Conservation (phyloP, 768 basidiomycete genomes). For the Naganishia randhawae region DNA sequence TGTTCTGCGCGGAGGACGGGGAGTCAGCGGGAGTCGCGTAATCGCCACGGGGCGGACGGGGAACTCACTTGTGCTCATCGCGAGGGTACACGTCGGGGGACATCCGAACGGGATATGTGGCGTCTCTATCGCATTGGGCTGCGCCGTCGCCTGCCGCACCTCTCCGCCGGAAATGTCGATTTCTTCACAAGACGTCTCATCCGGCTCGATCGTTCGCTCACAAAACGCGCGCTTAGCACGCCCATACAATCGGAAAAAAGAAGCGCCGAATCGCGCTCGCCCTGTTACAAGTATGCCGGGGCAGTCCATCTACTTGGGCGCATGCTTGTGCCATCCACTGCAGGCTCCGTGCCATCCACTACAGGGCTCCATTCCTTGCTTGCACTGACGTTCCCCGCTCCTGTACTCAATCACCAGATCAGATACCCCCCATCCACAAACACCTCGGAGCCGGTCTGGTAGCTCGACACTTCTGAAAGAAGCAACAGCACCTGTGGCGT, state of each 20-base stretch:
- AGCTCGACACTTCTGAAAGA: conserved; percentile 25
- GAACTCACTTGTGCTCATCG: conserved; percentile 22
- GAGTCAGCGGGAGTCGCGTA: not conserved
- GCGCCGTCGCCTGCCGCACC: too few species aligned
- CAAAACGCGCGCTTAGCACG: not conserved
- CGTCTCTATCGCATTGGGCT: too few species aligned
- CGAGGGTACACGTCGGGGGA: not conserved
- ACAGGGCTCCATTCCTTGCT: too few species aligned
- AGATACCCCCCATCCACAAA: conserved; percentile 27
- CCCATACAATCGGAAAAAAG: too few species aligned
- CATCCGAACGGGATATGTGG: conserved; percentile 1
- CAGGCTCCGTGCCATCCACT: too few species aligned
- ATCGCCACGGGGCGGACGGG: not conserved
- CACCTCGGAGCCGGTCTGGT: conserved; percentile 28
- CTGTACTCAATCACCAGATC: conserved; percentile 22
- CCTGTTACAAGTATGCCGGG: not conserved
- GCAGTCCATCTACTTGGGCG: too few species aligned
- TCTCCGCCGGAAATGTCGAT: too few species aligned
- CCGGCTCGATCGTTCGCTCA: not conserved
- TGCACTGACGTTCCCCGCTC: too few species aligned
- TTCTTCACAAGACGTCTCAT: not conserved
- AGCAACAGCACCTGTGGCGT: conserved; percentile 27
- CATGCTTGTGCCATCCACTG: too few species aligned
- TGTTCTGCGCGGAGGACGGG: conserved; percentile 5
- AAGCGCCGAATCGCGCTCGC: conserved; percentile 1